Evolutionary conservation across 2,329 filamentous ascomycete genomes (phyloP).

Genomic region (Zymoseptoria tritici): DNA sequence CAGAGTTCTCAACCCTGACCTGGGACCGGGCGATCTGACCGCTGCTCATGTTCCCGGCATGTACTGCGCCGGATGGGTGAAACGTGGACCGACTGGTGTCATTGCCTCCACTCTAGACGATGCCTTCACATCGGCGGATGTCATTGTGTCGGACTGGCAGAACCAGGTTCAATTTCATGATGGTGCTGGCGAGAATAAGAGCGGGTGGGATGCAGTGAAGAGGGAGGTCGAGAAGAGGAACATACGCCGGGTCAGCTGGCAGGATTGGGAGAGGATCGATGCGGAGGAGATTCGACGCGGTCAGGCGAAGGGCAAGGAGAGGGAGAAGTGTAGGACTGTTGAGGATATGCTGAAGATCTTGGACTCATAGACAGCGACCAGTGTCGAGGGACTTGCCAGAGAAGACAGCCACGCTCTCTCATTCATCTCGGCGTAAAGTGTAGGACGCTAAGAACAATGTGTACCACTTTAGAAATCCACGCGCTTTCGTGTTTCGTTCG

Average conservation of each 20-base stretch:
- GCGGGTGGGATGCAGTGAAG: constrained; percentile 73
- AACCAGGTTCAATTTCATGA: constrained; percentile 37
- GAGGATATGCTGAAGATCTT: constrained; percentile 51
- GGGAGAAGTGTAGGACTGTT: constrained; percentile 58
- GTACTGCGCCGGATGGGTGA: constrained; percentile 96
- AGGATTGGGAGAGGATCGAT: constrained; percentile 82
- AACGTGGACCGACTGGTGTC: constrained; percentile 86
- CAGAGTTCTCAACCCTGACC: constrained; percentile 50
- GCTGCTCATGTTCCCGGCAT: constrained; percentile 58
- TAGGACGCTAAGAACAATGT: background rate
- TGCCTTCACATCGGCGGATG: constrained; percentile 81
- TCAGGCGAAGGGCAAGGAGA: constrained; percentile 59
- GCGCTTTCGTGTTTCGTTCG: background rate
- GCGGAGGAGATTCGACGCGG: constrained; percentile 65
- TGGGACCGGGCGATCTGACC: constrained; percentile 36
- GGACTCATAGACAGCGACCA: constrained; percentile 16
- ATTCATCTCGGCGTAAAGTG: background rate
- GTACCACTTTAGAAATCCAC: background rate
- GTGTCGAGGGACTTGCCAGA: background rate
- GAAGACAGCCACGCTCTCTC: background rate
- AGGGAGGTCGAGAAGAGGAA: constrained; percentile 50
- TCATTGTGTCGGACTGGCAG: constrained; percentile 71
- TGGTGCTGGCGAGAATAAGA: constrained; percentile 31
- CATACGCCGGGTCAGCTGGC: constrained; percentile 65
- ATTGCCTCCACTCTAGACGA: constrained; percentile 96